Percentiles rank a stretch among this genome's conserved stretches.
phyloP scores from a whole-genome alignment of 1,139 yeast species.

The Candida labiduridarum region DNA sequence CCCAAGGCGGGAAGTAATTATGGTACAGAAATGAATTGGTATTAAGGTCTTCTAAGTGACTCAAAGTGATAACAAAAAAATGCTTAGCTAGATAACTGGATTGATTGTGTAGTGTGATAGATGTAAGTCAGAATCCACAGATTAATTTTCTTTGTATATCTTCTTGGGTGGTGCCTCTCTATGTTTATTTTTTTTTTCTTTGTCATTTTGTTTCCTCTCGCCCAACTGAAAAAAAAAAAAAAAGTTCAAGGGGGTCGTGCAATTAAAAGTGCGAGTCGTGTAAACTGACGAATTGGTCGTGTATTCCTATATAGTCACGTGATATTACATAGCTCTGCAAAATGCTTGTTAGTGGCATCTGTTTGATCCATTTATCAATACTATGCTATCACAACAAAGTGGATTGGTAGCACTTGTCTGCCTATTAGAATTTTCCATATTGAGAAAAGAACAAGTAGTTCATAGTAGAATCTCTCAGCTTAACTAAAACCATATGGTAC shows the following conservation, averaged over 20 bases:
- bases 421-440: no score
- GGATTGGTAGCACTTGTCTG: no score
- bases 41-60: background rate
- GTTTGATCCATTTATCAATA: background rate
- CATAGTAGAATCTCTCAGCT: no score
- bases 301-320: background rate
- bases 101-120: background rate
- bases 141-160: background rate
- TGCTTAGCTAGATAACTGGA: slow-evolving; percentile 2
- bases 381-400: background rate
- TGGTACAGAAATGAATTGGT: background rate
- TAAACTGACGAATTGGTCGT: background rate
- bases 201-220: background rate
- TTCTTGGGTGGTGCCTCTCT: background rate
- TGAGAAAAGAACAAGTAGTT: no score
- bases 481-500: no score
- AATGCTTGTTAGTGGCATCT: no score
- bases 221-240: background rate
- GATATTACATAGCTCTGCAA: no score
- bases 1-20: background rate
- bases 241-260: background rate
- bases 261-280: no score
- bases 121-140: background rate
- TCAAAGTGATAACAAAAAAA: background rate
- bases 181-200: background rate